These are phyloP conservation scores for Candida dajiaensis DNA, from an alignment of 805 yeast species.

Conservation along the genomic window DNA sequence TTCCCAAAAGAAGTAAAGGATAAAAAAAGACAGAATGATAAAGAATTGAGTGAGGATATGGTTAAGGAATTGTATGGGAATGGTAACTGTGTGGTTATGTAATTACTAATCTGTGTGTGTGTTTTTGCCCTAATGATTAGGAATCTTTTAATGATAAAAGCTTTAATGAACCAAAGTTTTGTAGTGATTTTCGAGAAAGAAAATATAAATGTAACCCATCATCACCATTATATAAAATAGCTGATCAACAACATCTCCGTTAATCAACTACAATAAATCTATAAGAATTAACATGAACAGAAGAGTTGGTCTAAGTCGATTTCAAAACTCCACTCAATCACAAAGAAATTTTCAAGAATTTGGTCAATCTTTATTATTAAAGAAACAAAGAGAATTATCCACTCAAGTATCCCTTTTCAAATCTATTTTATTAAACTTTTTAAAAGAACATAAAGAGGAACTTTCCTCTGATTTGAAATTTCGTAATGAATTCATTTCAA, in stretches of 20 bases:
- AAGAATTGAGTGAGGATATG: constrained; percentile 39
- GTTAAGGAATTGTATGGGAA: constrained; percentile 19
- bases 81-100: not conserved
- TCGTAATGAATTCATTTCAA: constrained; percentile 63
- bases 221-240: too few species aligned
- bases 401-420: constrained; percentile 77
- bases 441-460: constrained; percentile 63
- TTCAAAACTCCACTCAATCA: constrained; percentile 25
- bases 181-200: not conserved
- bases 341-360: constrained; percentile 13
- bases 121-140: too few species aligned
- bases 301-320: constrained; percentile 41
- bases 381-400: constrained; percentile 54
- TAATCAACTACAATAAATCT: too few species aligned
- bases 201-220: too few species aligned
- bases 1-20: constrained; percentile 65
- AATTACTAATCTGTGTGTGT: not conserved
- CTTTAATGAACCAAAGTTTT: too few species aligned
- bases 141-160: too few species aligned
- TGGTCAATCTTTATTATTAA: constrained; percentile 28
- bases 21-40: constrained; percentile 51
- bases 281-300: not conserved
- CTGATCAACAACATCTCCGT: too few species aligned
- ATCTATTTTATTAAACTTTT: constrained; percentile 68
- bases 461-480: constrained; percentile 59